Conservation (phyloP, 495 filamentous ascomycete genomes). For the Pseudevernia furfuracea region DNA sequence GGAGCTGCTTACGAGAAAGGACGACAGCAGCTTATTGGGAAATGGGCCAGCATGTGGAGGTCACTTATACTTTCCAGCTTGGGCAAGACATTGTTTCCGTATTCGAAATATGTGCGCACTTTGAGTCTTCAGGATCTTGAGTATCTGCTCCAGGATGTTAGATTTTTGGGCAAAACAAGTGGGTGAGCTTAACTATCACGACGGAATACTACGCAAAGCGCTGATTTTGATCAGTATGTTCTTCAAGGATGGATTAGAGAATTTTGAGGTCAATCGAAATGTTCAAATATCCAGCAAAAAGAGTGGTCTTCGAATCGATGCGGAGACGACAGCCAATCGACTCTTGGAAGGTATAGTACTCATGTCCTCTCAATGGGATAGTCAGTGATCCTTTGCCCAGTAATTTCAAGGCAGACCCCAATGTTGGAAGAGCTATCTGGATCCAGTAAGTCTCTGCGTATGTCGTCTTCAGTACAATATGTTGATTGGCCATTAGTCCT, state of each 20-base stretch:
- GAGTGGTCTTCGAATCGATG: constrained; percentile 17
- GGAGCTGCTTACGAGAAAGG: constrained; percentile 11
- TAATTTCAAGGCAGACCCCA: constrained; percentile 42
- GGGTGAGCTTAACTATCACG: constrained; percentile 29
- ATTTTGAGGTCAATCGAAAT: constrained; percentile 20
- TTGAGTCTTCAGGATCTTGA: constrained; percentile 55
- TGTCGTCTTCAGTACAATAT: constrained; percentile 29
- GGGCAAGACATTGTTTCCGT: constrained; percentile 56
- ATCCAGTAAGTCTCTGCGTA: constrained; percentile 34
- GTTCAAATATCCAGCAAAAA: constrained; percentile 14
- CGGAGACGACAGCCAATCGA: constrained; percentile 30
- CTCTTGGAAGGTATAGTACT: constrained; percentile 35
- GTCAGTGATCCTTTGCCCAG: constrained; percentile 25
- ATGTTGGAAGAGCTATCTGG: constrained; percentile 47
- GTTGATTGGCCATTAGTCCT: constrained; percentile 14
- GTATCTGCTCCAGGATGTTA: constrained; percentile 46
- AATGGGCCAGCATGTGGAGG: constrained; percentile 59
- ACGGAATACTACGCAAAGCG: too few species aligned
- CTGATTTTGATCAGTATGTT: constrained; percentile 34
- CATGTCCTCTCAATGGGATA: background rate
- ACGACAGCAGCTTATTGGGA: constrained; percentile 26
- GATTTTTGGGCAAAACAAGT: constrained; percentile 33
- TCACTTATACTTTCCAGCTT: constrained; percentile 61
- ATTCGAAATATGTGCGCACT: constrained; percentile 57
- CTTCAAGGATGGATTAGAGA: constrained; percentile 42